phyloP scores from a whole-genome alignment of 2,329 filamentous ascomycete genomes.

The Microcyclospora tardicrescens region DNA sequence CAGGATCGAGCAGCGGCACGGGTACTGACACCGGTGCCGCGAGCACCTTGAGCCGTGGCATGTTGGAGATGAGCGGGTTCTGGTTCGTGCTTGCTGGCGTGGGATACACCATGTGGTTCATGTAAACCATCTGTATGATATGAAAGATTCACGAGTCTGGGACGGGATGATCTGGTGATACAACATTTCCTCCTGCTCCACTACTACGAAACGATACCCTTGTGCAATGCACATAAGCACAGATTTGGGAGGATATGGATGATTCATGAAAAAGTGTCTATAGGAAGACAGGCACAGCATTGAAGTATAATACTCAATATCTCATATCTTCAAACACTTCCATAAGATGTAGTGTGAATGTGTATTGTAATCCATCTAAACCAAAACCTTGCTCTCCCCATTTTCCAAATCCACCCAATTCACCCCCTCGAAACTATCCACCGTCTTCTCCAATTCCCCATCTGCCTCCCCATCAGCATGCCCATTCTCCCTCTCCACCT shows the following conservation, averaged over 20 bases:
- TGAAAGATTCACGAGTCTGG: not conserved
- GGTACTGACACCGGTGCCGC: conserved; percentile 12
- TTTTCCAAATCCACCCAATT: conserved; percentile 42
- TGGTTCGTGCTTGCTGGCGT: conserved; percentile 28
- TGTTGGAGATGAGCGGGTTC: conserved; percentile 24
- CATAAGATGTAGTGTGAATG: not conserved
- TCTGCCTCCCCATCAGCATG: conserved; percentile 18
- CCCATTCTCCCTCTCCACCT: conserved; percentile 28
- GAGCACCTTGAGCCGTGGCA: conserved; percentile 5
- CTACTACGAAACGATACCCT: not conserved
- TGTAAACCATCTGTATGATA: conserved; percentile 8
- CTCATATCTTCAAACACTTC: not conserved
- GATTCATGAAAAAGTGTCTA: no score
- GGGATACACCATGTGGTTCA: conserved; percentile 22
- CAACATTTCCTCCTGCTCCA: no score
- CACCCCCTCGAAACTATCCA: conserved; percentile 28
- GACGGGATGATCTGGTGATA: no score
- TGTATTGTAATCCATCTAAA: conserved; percentile 17
- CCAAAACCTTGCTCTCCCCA: conserved; percentile 42
- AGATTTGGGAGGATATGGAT: no score
- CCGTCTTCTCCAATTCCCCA: conserved; percentile 18
- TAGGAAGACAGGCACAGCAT: no score
- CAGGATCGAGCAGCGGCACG: not conserved
- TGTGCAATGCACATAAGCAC: not conserved
- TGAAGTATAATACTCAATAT: not conserved